phyloP scores from a whole-genome alignment of 148 eudicot genomes.

The Rhododendron ferrugineum region DNA sequence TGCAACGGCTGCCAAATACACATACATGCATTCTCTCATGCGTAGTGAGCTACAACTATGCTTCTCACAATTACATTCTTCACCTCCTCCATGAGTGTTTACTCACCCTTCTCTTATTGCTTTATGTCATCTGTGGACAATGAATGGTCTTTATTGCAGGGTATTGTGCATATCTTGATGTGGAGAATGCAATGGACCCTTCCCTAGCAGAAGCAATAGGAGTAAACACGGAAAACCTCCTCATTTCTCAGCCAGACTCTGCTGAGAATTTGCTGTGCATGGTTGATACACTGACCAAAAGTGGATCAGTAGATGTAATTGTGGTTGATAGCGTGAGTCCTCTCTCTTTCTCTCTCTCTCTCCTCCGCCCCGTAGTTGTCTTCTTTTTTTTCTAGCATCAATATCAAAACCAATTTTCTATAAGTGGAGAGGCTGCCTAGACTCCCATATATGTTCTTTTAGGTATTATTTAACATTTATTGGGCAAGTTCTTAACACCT shows the following conservation, averaged over 20 bases:
- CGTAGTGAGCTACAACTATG: not conserved
- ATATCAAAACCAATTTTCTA: not conserved
- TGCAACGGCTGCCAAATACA: not conserved
- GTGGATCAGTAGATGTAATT: constrained; percentile 82
- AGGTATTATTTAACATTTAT: not conserved
- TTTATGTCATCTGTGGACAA: not conserved
- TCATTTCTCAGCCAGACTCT: constrained; percentile 81
- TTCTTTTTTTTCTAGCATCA: not conserved
- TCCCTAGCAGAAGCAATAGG: constrained; percentile 77
- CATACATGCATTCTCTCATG: not conserved
- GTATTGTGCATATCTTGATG: constrained; percentile 93
- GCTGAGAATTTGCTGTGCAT: constrained; percentile 89
- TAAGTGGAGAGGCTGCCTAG: not conserved
- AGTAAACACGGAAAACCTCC: constrained; percentile 69
- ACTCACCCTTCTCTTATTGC: not conserved
- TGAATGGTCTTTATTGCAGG: constrained; percentile 40
- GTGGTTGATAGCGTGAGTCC: constrained; percentile 92
- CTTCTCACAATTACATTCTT: not conserved
- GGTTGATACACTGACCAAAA: constrained; percentile 84
- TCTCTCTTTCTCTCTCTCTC: not conserved
- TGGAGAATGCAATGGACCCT: constrained; percentile 87
- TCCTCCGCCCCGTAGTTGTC: not conserved
- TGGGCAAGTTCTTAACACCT: not conserved
- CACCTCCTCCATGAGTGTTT: not conserved
- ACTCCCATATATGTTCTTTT: not conserved